phyloP scores from a whole-genome alignment of 306 rosid species.

The Begonia fuchsioides region DNA sequence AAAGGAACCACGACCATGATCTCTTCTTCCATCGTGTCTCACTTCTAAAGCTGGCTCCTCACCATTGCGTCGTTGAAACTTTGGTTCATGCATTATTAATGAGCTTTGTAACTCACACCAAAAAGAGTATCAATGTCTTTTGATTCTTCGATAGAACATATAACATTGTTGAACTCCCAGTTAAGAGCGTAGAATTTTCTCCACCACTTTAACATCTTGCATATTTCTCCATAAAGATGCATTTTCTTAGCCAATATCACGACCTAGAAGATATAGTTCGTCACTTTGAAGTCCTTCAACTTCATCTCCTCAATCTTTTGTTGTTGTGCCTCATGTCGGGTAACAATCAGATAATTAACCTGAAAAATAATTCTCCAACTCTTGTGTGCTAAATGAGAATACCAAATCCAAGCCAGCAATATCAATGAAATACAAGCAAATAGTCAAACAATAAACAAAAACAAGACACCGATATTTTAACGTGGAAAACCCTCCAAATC shows the following conservation, averaged over 20 bases:
- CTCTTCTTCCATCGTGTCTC: slow-evolving; percentile 1
- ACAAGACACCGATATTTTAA: too few species aligned
- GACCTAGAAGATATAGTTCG: slow-evolving; percentile 6
- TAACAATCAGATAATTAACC: too few species aligned
- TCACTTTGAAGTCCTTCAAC: slow-evolving; percentile 1
- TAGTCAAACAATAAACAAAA: too few species aligned
- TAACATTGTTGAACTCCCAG: neutral
- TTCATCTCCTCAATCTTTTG: slow-evolving; percentile 3
- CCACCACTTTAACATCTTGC: slow-evolving; percentile 1
- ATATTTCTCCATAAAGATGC: too few species aligned
- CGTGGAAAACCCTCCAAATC: too few species aligned
- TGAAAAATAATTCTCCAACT: too few species aligned
- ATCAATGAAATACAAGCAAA: too few species aligned
- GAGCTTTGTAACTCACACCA: slow-evolving; percentile 3
- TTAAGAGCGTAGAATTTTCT: neutral
- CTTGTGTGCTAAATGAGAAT: slow-evolving; percentile 1
- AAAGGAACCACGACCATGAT: slow-evolving; percentile 3
- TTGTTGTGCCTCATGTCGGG: neutral
- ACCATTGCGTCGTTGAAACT: neutral
- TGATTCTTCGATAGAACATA: too few species aligned
- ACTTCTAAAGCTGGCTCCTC: slow-evolving; percentile 4
- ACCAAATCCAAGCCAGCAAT: too few species aligned
- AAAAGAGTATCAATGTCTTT: slow-evolving; percentile 1
- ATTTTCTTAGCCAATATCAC: too few species aligned
- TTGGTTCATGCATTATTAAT: slow-evolving; percentile 1